phyloP scores from a whole-genome alignment of 345 rosid species.

The Camelina sativa region DNA sequence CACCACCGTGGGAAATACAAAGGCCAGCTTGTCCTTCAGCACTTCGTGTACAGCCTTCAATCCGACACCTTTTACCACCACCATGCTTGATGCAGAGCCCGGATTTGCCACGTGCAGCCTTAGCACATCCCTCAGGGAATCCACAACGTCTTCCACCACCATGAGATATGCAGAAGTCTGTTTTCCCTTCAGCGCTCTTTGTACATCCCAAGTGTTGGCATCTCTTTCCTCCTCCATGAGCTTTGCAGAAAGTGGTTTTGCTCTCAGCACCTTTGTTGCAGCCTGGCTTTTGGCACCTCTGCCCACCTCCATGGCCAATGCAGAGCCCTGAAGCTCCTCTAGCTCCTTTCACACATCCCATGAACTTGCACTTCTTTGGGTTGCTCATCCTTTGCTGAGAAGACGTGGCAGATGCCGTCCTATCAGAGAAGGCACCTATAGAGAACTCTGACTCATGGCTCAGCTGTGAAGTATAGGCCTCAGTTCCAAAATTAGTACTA shows the following conservation, averaged over 20 bases:
- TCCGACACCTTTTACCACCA: conserved; percentile 91
- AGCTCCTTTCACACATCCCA: conserved; percentile 87
- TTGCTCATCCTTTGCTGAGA: conserved; percentile 55
- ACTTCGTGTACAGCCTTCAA: conserved; percentile 79
- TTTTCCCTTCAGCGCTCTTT: conserved; percentile 94
- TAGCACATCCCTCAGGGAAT: conserved; percentile 66
- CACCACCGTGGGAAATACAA: conserved; percentile 98
- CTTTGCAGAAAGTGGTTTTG: conserved; percentile 92
- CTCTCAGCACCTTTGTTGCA: conserved; percentile 95
- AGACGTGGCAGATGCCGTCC: conserved; percentile 56
- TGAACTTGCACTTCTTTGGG: conserved; percentile 72
- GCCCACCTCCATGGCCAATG: conserved; percentile 98
- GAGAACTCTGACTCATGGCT: conserved; percentile 68
- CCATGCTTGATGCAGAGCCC: conserved; percentile 97
- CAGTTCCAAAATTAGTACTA: conserved; percentile 45
- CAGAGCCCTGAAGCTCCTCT: conserved; percentile 93
- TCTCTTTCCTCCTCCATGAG: conserved; percentile 96
- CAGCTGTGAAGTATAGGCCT: conserved; percentile 49
- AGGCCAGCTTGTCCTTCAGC: conserved; percentile 97
- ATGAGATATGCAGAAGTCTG: conserved; percentile 87
- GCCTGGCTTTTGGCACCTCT: conserved; percentile 83
- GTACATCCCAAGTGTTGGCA: conserved; percentile 94
- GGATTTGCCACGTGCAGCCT: conserved; percentile 94
- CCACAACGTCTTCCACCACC: conserved; percentile 96
- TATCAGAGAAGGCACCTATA: conserved; percentile 57